phyloP scores from a whole-genome alignment of 2,329 filamentous ascomycete species.

The Trichoderma afroharzianum region DNA sequence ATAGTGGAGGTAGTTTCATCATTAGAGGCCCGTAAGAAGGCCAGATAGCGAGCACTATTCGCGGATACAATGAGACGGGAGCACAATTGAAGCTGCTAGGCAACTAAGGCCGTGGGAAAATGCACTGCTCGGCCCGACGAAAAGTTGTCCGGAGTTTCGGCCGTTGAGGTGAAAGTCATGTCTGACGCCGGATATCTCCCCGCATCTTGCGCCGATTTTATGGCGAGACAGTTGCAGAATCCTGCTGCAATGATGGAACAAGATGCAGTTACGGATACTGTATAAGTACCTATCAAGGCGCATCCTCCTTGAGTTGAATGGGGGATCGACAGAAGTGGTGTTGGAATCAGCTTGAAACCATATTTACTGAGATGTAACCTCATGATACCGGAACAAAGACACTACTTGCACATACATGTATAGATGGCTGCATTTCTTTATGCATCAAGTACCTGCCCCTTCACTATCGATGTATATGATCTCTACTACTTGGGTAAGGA shows the following conservation, averaged over 20 bases:
- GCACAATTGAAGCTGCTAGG: background rate
- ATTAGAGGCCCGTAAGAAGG: background rate
- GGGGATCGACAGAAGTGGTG: background rate
- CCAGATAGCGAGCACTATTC: background rate
- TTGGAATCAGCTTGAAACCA: background rate
- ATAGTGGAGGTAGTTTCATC: constrained; percentile 12
- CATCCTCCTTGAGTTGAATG: background rate
- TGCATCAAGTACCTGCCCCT: background rate
- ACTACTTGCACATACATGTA: background rate
- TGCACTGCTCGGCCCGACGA: background rate
- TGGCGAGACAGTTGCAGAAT: background rate
- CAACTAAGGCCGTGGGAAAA: background rate
- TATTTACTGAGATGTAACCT: background rate
- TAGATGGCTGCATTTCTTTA: background rate
- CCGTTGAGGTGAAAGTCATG: background rate
- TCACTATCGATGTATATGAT: background rate
- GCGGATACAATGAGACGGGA: background rate
- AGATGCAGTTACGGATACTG: background rate
- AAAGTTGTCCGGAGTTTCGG: background rate
- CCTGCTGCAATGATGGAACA: background rate
- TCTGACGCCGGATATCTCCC: constrained; percentile 8
- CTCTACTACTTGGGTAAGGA: background rate
- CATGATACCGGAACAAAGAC: background rate
- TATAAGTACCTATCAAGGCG: background rate
- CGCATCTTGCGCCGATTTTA: background rate